These are phyloP conservation scores for Periconia sp. DNA, from an alignment of 2,329 filamentous ascomycete species.

Conservation along the genomic window DNA sequence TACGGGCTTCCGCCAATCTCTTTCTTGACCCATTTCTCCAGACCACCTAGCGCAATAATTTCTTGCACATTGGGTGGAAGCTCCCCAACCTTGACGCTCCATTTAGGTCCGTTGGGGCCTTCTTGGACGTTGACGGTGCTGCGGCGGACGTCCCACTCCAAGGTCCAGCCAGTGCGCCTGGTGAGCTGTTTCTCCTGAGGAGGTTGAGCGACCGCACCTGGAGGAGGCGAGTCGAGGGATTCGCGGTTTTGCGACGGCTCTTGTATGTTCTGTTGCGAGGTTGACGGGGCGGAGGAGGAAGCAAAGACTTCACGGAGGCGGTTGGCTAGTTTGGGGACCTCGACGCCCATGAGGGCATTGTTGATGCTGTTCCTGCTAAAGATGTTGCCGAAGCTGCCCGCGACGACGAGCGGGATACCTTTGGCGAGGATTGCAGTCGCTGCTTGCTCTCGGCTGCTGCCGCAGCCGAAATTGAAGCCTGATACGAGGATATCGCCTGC, in stretches of 20 bases:
- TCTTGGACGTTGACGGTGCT: slow-evolving; percentile 73
- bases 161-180: slow-evolving; percentile 77
- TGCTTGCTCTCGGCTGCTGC: slow-evolving; percentile 79
- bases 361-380: slow-evolving; percentile 79
- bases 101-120: slow-evolving; percentile 65
- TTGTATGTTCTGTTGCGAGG: slow-evolving; percentile 45
- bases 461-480: slow-evolving; percentile 88
- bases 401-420: slow-evolving; percentile 76
- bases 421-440: slow-evolving; percentile 84
- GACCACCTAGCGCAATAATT: slow-evolving; percentile 60
- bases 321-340: slow-evolving; percentile 67
- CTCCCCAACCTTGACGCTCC: slow-evolving; percentile 82
- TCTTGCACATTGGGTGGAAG: slow-evolving; percentile 82
- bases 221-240: slow-evolving; percentile 53
- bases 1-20: slow-evolving; percentile 55
- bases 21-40: slow-evolving; percentile 81
- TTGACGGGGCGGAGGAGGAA: slow-evolving; percentile 24
- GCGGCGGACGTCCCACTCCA: slow-evolving; percentile 77
- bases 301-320: slow-evolving; percentile 64
- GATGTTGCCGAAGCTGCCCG: slow-evolving; percentile 82
- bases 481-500: slow-evolving; percentile 79
- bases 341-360: slow-evolving; percentile 73
- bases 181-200: slow-evolving; percentile 61
- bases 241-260: slow-evolving; percentile 57
- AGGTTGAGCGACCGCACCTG: slow-evolving; percentile 36